These are phyloP conservation scores for Pichiaceae sp. DNA, from an alignment of 1,139 yeast species.

Conservation along the genomic window DNA sequence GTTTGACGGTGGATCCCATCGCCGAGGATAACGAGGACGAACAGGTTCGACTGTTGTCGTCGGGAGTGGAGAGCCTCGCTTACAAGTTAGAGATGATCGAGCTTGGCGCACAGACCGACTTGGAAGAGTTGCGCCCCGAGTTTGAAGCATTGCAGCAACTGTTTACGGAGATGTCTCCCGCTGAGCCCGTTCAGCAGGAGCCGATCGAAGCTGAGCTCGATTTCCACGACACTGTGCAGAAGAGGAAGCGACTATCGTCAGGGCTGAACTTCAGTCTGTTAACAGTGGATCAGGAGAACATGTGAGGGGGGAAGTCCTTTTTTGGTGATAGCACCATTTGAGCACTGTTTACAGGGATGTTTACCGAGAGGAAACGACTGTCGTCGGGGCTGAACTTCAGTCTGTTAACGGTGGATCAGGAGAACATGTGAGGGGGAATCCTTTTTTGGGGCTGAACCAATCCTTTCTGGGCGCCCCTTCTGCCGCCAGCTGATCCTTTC, in stretches of 20 bases:
- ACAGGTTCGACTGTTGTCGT: slow-evolving; percentile 8
- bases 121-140: slow-evolving; percentile 9
- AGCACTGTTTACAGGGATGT: neutral
- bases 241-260: slow-evolving; percentile 15
- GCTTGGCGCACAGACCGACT: slow-evolving; percentile 5
- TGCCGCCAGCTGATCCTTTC: too few relatives aligned
- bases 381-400: slow-evolving; percentile 21
- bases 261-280: slow-evolving; percentile 18
- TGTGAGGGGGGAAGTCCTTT: neutral
- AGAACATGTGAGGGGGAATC: neutral
- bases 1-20: slow-evolving; percentile 6
- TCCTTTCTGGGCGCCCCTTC: too few relatives aligned
- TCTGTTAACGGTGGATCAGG: slow-evolving; percentile 4
- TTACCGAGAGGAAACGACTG: slow-evolving; percentile 10
- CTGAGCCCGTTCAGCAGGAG: slow-evolving; percentile 7
- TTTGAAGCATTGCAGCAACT: slow-evolving; percentile 7
- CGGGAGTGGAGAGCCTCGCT: slow-evolving; percentile 11
- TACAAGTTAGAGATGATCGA: slow-evolving; percentile 12
- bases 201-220: neutral
- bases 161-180: neutral
- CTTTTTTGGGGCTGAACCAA: neutral
- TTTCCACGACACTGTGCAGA: neutral
- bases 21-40: slow-evolving; percentile 18
- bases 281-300: neutral
- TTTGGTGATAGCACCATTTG: neutral